Base-by-base conservation (phyloP, 805 yeast species). In the Wickerhamiella brachini region DNA sequence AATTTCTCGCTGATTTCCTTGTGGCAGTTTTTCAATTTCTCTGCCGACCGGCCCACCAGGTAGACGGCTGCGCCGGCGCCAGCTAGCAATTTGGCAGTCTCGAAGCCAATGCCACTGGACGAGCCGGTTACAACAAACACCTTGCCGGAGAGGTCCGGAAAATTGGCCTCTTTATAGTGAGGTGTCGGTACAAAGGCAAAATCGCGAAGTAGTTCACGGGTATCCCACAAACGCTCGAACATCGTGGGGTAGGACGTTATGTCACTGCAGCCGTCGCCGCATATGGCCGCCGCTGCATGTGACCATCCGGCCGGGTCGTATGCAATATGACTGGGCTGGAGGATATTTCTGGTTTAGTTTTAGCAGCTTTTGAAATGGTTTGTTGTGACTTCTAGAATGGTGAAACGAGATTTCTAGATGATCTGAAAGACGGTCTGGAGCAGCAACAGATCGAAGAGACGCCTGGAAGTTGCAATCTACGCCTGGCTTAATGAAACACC, bases 41-140 rank as follows among this genome's bases (percentile, higher is more conserved):
- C 60, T 39, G 60, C 54, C 47, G 59, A 67, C 53, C 79, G 65
- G 48, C 71, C 70, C 15, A 69, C 64, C n/a, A 67, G 49, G 61
- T 70, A 59, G 2, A 71, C 72, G 7, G 58, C 61, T 18, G 72
- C 74, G 20, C 67, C 66, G 44, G 64, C 57, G 15, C 47, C 42
- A 7, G 51, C 55, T 41, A 59, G 44, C 18, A 59, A 51, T 43
- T 47, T 47, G 23, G 61, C 63, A 8, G 53, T 29, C 23, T 53
- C 56, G 37, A 48, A 50, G 13, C 63, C 63, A 42, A 60, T 60
- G 13, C 63, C 63, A 20, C 56, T 49, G 12, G 59, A 48, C 2
- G 56, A 59, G 10, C 63, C 63, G 7, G 63, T 60, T 10, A 60
- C 63, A 10, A 59, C 50, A 37, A 57, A 65, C 5, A 63, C 68